Evolutionary conservation across 345 rosid genomes (phyloP), one percentile per base, ranked within the genome.

Genomic region (Clarkia xantiana): DNA sequence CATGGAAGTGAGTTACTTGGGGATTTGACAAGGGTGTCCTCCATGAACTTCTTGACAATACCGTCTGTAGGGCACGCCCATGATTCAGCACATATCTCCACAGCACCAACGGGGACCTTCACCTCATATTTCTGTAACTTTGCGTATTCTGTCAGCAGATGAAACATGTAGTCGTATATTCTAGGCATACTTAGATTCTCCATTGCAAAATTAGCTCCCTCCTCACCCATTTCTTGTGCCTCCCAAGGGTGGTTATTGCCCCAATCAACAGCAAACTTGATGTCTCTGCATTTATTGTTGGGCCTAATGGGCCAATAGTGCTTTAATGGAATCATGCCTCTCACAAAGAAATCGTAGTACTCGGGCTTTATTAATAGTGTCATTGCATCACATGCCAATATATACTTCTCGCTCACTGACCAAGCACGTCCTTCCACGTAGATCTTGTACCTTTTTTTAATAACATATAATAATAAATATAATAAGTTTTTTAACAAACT

Each of bases 131-230:
- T 68, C 59, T 72, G 48, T 11, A 71, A 67, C 60, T 73, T 73
- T 3, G 73, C 71, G 11, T 68, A 68, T 56, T 64, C 64, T 11
- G 55, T 62, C 3, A 79, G 47, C 9, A 71, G 10, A 60, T 73
- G 67, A 40, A 68, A 71, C 81, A 73, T 71, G 62, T 73, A 79
- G 56, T 68, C 77, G 55, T 73, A 78, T 59, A 78, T 69, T 14
- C 56, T 14, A 9, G 71, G 62, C 70, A 79, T 73, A 45, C 65
- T 61, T 44, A 72, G 53, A 47, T 65, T 61, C 51, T 69, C 62
- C 42, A 44, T 53, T 6, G 62, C 34, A 46, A 58, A 72, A 1
- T 18, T 56, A 46, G 71, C 63, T 46, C 61, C 75, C 3, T 57
- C 62, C 52, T 45, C 60, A 15, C 81, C 84, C 19, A 70, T 70